phyloP scores from a whole-genome alignment of 257 asterid genomes.

The Solanum lignicaule region DNA sequence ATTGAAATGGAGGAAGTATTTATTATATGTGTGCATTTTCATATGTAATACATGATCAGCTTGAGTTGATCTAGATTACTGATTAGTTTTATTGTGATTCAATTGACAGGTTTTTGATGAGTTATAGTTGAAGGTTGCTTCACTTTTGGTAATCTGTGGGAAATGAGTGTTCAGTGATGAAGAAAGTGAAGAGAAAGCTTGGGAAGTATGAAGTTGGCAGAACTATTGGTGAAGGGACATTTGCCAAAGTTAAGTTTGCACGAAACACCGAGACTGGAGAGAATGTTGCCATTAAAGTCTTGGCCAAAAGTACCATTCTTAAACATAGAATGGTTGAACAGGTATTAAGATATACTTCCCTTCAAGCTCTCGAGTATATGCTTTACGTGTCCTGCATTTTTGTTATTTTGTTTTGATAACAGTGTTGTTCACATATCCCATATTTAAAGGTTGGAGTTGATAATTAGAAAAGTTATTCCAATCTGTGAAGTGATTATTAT shows the following conservation, averaged over 20 bases:
- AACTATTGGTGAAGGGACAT: constrained; percentile 86
- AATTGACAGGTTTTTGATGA: neutral
- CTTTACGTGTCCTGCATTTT: neutral
- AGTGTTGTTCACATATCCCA: neutral
- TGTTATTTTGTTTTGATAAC: neutral
- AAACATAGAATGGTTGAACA: constrained; percentile 88
- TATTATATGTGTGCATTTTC: neutral
- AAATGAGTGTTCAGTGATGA: constrained; percentile 34
- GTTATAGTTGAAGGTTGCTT: neutral
- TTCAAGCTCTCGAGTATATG: neutral
- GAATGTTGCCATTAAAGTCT: constrained; percentile 71
- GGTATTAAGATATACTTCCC: constrained; percentile 19
- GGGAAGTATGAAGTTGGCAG: constrained; percentile 88
- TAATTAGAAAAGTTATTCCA: neutral
- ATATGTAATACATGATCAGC: neutral
- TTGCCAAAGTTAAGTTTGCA: constrained; percentile 93
- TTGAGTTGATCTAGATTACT: neutral
- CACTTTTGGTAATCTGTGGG: neutral
- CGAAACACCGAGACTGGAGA: constrained; percentile 59
- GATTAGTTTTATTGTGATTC: neutral
- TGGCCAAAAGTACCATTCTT: constrained; percentile 86
- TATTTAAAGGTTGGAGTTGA: neutral
- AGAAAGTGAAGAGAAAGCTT: constrained; percentile 50
- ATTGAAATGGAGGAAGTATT: neutral
- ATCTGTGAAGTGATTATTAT: neutral